These are phyloP conservation scores for Medicago lupulina DNA, from an alignment of 306 rosid genomes.

Conservation along the genomic window DNA sequence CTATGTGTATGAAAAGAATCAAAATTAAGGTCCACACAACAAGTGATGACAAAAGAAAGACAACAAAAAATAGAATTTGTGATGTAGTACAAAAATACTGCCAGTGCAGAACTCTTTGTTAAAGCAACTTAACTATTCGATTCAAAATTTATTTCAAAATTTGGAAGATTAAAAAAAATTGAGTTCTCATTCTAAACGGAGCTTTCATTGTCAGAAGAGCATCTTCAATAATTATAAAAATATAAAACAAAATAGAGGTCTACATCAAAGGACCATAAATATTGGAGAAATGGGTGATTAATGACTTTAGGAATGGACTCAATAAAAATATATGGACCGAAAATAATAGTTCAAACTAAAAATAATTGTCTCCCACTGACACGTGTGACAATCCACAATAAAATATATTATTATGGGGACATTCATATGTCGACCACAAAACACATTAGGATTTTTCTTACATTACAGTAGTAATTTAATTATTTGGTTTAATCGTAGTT, in stretches of 20 bases:
- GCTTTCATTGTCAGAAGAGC: constrained; percentile 38
- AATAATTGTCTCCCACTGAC: not conserved
- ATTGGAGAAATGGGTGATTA: constrained; percentile 29
- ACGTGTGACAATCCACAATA: not conserved
- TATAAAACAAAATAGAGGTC: constrained; percentile 20
- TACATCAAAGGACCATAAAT: constrained; percentile 32
- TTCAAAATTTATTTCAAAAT: not conserved
- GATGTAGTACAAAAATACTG: not conserved
- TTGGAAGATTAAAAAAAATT: constrained; percentile 32
- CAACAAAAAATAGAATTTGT: constrained; percentile 21
- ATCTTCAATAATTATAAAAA: constrained; percentile 11
- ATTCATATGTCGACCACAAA: too few species aligned
- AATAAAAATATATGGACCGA: not conserved
- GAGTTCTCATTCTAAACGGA: not conserved
- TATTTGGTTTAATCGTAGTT: too few species aligned
- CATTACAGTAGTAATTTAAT: too few species aligned
- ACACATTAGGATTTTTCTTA: too few species aligned
- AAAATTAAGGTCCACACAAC: constrained; percentile 24
- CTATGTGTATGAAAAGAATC: constrained; percentile 15
- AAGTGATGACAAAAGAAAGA: constrained; percentile 15
- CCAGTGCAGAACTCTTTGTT: not conserved
- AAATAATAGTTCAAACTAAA: constrained; percentile 20
- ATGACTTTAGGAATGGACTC: not conserved
- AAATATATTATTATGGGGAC: too few species aligned
- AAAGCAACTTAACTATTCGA: constrained; percentile 34